A percentile compares a stretch with the other conserved stretches of the same genome.
phyloP scores from a whole-genome alignment of 1,284 basidiomycete genomes.

The Puccinia horiana region DNA sequence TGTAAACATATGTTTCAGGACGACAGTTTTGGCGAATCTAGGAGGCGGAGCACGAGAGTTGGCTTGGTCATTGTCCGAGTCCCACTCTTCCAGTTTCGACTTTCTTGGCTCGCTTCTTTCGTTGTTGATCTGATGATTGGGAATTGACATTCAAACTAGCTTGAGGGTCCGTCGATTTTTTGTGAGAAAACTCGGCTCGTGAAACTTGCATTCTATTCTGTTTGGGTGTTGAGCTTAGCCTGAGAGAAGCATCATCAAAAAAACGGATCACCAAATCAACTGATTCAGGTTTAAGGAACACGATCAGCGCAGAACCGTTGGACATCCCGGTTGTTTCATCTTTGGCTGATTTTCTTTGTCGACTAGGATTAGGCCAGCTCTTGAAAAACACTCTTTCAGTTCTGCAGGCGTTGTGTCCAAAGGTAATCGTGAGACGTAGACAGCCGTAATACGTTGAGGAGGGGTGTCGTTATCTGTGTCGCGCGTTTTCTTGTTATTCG shows the following conservation, averaged over 20 bases:
- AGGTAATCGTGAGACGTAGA: constrained; percentile 86
- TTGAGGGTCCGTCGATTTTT: not conserved
- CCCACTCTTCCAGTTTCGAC: constrained; percentile 87
- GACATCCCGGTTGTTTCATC: constrained; percentile 78
- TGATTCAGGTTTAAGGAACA: constrained; percentile 96
- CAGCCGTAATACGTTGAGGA: constrained; percentile 71
- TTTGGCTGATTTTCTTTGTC: constrained; percentile 81
- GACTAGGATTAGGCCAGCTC: constrained; percentile 88
- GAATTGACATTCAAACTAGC: not conserved
- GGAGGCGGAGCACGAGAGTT: constrained; percentile 50
- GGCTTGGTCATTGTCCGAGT: constrained; percentile 65
- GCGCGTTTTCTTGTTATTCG: constrained; percentile 63
- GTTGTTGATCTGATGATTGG: constrained; percentile 68
- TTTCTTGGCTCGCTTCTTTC: constrained; percentile 56
- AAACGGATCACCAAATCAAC: constrained; percentile 81
- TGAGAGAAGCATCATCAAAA: constrained; percentile 87
- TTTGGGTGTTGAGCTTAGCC: constrained; percentile 70
- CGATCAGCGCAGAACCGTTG: constrained; percentile 91
- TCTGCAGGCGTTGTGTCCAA: constrained; percentile 73
- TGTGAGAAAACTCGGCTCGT: constrained; percentile 73
- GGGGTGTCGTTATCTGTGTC: constrained; percentile 46
- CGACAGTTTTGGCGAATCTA: constrained; percentile 74
- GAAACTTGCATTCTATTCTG: constrained; percentile 75
- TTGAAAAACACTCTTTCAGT: constrained; percentile 77
- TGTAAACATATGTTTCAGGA: constrained; percentile 93